Percentiles rank a stretch among this genome's conserved stretches.
phyloP scores from a whole-genome alignment of 2,329 filamentous ascomycete species.

The Trichoderma sp. region DNA sequence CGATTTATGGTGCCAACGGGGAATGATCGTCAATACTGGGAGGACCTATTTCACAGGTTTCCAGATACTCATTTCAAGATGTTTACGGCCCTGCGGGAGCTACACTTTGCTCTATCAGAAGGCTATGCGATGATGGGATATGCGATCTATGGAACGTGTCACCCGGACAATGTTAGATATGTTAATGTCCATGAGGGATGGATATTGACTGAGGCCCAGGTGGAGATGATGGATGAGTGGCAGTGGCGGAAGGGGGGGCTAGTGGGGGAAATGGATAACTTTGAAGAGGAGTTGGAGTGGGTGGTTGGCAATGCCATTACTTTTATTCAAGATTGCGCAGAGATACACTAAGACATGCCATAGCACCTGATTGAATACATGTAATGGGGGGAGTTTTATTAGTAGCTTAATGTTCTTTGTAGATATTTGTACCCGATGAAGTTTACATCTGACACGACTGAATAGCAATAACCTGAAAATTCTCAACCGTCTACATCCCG shows the following conservation, averaged over 20 bases:
- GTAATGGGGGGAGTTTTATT: no score
- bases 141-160: slow-evolving; percentile 16
- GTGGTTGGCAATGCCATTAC: background rate
- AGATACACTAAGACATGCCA: background rate
- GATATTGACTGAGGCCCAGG: slow-evolving; percentile 17
- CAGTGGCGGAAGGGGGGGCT: background rate
- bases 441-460: background rate
- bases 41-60: background rate
- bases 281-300: slow-evolving; percentile 17
- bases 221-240: slow-evolving; percentile 17
- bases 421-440: background rate
- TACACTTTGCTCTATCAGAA: slow-evolving; percentile 20
- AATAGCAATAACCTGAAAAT: background rate
- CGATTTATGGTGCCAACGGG: slow-evolving; percentile 11
- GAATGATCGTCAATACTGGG: background rate
- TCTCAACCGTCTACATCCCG: background rate
- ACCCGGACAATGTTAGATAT: slow-evolving; percentile 21
- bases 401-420: no score
- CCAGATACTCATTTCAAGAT: background rate
- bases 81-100: slow-evolving; percentile 21
- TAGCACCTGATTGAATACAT: background rate
- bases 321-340: background rate
- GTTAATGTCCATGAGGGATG: slow-evolving; percentile 20
- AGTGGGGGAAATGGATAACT: slow-evolving; percentile 17
- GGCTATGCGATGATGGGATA: background rate